A percentile compares a stretch with the other conserved stretches of the same genome.
These are phyloP conservation scores for Chenopodium quinoa DNA, from an alignment of 148 eudicot species.

Conservation along the genomic window DNA sequence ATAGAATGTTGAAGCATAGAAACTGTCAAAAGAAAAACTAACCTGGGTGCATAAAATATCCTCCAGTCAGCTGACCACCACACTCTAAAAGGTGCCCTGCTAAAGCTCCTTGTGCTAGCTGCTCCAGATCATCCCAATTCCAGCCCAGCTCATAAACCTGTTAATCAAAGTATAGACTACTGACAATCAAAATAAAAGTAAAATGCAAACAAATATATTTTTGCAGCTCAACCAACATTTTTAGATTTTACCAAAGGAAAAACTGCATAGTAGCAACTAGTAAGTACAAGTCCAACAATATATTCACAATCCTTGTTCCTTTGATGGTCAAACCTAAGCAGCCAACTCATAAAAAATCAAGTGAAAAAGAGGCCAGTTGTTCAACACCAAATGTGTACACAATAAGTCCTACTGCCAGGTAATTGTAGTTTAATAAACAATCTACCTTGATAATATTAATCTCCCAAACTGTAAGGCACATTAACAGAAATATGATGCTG, in stretches of 20 bases:
- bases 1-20: background rate
- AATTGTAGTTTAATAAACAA: background rate
- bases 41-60: conserved; percentile 99
- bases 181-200: background rate
- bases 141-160: conserved; percentile 98
- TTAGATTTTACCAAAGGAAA: background rate
- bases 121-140: conserved; percentile 80
- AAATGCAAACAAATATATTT: background rate
- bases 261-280: background rate
- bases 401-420: background rate
- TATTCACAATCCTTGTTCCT: background rate
- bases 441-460: background rate
- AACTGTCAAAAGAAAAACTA: background rate
- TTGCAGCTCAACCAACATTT: background rate
- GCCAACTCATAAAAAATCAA: background rate
- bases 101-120: conserved; percentile 83
- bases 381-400: background rate
- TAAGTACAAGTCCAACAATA: background rate
- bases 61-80: conserved; percentile 98
- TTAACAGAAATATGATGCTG: background rate
- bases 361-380: background rate
- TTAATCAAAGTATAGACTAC: background rate
- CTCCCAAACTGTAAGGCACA: background rate
- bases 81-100: conserved; percentile 98
- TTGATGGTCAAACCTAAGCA: background rate